Evolutionary conservation across 768 basidiomycete genomes (phyloP).

Genomic region (Sarcodon sp.): DNA sequence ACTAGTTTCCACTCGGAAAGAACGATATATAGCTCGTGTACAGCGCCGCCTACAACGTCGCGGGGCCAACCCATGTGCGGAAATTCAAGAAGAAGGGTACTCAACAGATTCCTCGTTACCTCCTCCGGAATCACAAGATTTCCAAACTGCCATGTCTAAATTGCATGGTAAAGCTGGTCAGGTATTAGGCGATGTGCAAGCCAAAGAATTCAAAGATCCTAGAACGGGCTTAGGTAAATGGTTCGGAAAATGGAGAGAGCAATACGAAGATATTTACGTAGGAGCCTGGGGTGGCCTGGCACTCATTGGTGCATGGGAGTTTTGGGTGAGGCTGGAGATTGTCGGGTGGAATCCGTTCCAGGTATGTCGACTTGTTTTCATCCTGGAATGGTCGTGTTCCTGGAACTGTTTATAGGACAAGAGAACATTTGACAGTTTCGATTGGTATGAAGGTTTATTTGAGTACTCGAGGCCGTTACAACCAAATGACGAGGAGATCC

Average conservation of each 20-base stretch:
- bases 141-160: constrained; percentile 42
- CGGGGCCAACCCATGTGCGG: constrained; percentile 6
- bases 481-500: constrained; percentile 5
- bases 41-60: constrained; percentile 38
- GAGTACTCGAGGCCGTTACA: constrained; percentile 51
- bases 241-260: constrained; percentile 63
- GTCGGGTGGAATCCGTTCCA: constrained; percentile 83
- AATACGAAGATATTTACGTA: constrained; percentile 69
- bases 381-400: background rate
- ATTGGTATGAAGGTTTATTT: constrained; percentile 73
- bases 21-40: constrained; percentile 46
- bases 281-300: constrained; percentile 87
- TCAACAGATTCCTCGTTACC: constrained; percentile 75
- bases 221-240: constrained; percentile 49
- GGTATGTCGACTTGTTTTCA: constrained; percentile 26
- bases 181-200: constrained; percentile 70
- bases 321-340: constrained; percentile 82
- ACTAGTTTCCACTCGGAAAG: constrained; percentile 28
- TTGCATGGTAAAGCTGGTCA: constrained; percentile 37
- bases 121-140: constrained; percentile 57
- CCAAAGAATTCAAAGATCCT: constrained; percentile 77
- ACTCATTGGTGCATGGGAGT: constrained; percentile 85
- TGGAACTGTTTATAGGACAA: constrained; percentile 25
- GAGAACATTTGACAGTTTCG: constrained; percentile 60
- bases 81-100: constrained; percentile 59